phyloP scores from a whole-genome alignment of 2,329 filamentous ascomycete species.

The Curvularia sp. region DNA sequence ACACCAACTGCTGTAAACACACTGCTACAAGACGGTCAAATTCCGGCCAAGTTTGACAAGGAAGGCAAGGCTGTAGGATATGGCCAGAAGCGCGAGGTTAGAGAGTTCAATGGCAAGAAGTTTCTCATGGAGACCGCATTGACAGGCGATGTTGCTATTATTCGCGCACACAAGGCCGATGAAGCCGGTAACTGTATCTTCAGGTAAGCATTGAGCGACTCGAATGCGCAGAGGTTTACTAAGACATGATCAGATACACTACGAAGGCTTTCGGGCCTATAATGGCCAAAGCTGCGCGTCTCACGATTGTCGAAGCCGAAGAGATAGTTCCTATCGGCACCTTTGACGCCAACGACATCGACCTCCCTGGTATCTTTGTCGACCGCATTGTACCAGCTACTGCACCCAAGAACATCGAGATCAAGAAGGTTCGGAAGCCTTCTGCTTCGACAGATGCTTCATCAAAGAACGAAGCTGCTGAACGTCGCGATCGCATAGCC shows the following conservation, averaged over 20 bases:
- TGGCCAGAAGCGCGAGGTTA: slow-evolving; percentile 71
- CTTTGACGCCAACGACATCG: slow-evolving; percentile 81
- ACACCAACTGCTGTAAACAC: slow-evolving; percentile 74
- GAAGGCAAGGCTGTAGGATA: slow-evolving; percentile 67
- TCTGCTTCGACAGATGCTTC: slow-evolving; percentile 28
- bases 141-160: slow-evolving; percentile 76
- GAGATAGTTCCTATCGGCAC: slow-evolving; percentile 89
- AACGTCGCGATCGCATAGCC: slow-evolving; percentile 76
- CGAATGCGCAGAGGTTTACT: not conserved
- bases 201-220: slow-evolving; percentile 38
- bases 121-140: slow-evolving; percentile 82
- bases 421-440: slow-evolving; percentile 44
- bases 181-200: slow-evolving; percentile 80
- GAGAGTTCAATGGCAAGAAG: slow-evolving; percentile 73
- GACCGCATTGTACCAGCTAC: slow-evolving; percentile 86
- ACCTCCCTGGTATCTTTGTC: slow-evolving; percentile 91
- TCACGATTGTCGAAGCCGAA: slow-evolving; percentile 94
- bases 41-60: slow-evolving; percentile 67
- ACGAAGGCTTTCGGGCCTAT: slow-evolving; percentile 49
- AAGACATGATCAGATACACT: slow-evolving; percentile 36
- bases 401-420: slow-evolving; percentile 77
- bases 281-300: slow-evolving; percentile 89
- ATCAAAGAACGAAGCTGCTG: slow-evolving; percentile 13
- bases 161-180: slow-evolving; percentile 78
- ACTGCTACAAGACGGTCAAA: slow-evolving; percentile 69